A percentile compares a stretch with the other conserved stretches of the same genome.
These are phyloP conservation scores for Chaetoscypha palmicola DNA, from an alignment of 2,329 filamentous ascomycete species.

Conservation along the genomic window DNA sequence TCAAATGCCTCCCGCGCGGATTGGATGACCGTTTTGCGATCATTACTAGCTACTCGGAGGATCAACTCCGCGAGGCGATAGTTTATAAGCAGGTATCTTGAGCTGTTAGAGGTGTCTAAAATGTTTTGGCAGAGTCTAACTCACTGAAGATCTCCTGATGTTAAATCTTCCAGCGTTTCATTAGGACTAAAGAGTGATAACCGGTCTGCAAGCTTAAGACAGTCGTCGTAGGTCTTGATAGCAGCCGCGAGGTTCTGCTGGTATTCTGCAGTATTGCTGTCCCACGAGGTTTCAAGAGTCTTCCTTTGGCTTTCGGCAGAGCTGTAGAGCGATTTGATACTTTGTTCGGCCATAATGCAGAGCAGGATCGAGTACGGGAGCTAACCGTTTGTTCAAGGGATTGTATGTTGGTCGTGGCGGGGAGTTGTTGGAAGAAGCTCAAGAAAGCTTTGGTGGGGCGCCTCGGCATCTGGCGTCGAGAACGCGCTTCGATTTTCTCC, in stretches of 20 bases:
- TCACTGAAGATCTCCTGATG: constrained; percentile 76
- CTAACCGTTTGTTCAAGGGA: constrained; percentile 33
- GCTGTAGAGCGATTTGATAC: constrained; percentile 46
- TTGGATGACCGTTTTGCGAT: constrained; percentile 57
- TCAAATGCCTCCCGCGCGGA: constrained; percentile 67
- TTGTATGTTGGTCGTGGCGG: neutral
- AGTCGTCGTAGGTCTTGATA: constrained; percentile 66
- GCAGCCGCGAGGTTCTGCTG: constrained; percentile 59
- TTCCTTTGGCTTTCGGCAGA: constrained; percentile 48
- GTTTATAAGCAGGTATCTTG: constrained; percentile 68
- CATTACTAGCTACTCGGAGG: constrained; percentile 55
- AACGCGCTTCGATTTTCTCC: neutral
- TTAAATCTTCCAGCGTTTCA: constrained; percentile 78
- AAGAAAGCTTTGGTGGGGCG: constrained; percentile 1
- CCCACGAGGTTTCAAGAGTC: constrained; percentile 54
- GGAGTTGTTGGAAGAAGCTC: too few species aligned
- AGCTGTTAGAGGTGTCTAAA: neutral
- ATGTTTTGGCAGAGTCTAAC: constrained; percentile 12
- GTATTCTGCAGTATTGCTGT: constrained; percentile 59
- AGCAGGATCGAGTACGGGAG: too few species aligned
- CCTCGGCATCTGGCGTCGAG: too few species aligned
- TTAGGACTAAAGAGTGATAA: constrained; percentile 86
- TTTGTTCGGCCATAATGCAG: constrained; percentile 38
- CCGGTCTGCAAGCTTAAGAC: constrained; percentile 59
- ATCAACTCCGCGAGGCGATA: constrained; percentile 75